Percentiles rank a stretch among this genome's conserved stretches.
phyloP scores from a whole-genome alignment of 2,329 filamentous ascomycete genomes.

The Elsinoe ampelina region DNA sequence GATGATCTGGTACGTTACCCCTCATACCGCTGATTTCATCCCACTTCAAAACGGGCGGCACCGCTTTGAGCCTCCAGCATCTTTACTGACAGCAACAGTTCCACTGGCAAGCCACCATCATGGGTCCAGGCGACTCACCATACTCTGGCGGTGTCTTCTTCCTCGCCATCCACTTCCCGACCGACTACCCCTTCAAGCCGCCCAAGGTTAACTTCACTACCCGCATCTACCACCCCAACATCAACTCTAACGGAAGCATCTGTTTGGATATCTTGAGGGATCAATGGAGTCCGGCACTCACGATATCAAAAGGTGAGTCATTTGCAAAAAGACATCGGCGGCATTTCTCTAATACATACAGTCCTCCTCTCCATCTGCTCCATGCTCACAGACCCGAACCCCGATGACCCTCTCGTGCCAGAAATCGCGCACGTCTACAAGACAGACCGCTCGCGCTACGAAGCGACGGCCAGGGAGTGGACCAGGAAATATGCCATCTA shows the following conservation, averaged over 20 bases:
- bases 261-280: slow-evolving; percentile 97
- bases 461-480: slow-evolving; percentile 95
- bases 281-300: slow-evolving; percentile 97
- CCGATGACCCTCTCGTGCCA: slow-evolving; percentile 94
- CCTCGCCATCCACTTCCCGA: slow-evolving; percentile 96
- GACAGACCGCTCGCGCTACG: slow-evolving; percentile 91
- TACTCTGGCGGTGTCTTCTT: slow-evolving; percentile 99
- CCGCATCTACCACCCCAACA: slow-evolving; percentile 99
- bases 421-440: slow-evolving; percentile 99
- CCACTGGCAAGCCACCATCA: slow-evolving; percentile 99
- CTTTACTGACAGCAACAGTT: slow-evolving; percentile 53
- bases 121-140: slow-evolving; percentile 95
- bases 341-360: slow-evolving; percentile 33
- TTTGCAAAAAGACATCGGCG: not conserved
- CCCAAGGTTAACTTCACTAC: slow-evolving; percentile 99
- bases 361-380: slow-evolving; percentile 98
- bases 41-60: slow-evolving; percentile 8
- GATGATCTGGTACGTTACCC: slow-evolving; percentile 81
- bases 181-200: slow-evolving; percentile 99
- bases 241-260: slow-evolving; percentile 99
- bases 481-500: slow-evolving; percentile 98
- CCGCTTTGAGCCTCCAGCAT: slow-evolving; percentile 11
- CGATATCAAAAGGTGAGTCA: slow-evolving; percentile 83
- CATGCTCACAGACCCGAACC: slow-evolving; percentile 99
- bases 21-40: slow-evolving; percentile 14